phyloP scores from a whole-genome alignment of 306 rosid species.

The Acacia crassicarpa region DNA sequence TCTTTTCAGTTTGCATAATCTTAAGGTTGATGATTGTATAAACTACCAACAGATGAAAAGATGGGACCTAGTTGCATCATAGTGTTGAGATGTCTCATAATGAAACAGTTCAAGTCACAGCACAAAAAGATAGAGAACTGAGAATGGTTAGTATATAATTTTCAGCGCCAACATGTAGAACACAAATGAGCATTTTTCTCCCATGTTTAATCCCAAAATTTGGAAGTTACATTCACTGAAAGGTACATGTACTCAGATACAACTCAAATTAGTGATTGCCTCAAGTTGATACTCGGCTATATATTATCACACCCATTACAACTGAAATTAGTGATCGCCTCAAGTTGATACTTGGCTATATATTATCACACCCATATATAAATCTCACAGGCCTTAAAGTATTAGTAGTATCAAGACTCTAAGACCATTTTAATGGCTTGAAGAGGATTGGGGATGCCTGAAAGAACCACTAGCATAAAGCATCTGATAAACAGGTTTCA shows the following conservation, averaged over 20 bases:
- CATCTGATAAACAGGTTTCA: slow-evolving; percentile 77
- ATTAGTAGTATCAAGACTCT: background rate
- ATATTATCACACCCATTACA: background rate
- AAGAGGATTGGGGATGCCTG: slow-evolving; percentile 48
- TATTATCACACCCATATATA: background rate
- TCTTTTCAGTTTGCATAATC: background rate
- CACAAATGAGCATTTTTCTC: background rate
- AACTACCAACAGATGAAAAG: too few relatives aligned
- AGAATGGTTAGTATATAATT: background rate
- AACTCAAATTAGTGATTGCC: background rate
- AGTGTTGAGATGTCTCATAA: background rate
- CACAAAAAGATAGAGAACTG: background rate
- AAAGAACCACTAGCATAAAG: slow-evolving; percentile 84
- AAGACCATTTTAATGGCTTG: slow-evolving; percentile 26
- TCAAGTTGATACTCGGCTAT: background rate
- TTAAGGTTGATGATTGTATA: background rate
- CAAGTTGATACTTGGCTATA: background rate
- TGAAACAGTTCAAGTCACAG: background rate
- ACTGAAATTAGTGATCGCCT: background rate
- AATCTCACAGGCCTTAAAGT: background rate
- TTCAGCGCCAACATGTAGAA: background rate
- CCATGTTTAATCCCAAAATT: background rate
- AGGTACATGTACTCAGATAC: background rate
- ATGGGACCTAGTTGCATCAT: background rate
- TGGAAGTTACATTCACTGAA: background rate